A percentile compares a stretch with the other conserved stretches of the same genome.
Evolutionary conservation across 148 eudicot genomes (phyloP).

Genomic region (Amaranthus palmeri): DNA sequence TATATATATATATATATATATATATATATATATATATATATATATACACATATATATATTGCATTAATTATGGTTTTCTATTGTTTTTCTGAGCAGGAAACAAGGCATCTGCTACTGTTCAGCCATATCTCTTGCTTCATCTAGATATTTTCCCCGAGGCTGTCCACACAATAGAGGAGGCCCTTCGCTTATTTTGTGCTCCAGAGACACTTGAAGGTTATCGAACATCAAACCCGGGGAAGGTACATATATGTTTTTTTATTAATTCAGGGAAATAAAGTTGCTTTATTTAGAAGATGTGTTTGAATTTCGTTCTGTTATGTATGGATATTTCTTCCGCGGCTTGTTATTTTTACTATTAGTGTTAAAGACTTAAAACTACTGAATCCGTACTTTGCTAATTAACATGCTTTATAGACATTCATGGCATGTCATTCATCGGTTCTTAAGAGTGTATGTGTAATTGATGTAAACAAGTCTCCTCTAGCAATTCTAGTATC

Average conservation of each 20-base stretch:
- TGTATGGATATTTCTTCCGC: background rate
- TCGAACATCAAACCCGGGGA: slow-evolving; percentile 56
- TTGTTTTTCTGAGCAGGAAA: slow-evolving; percentile 45
- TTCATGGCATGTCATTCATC: background rate
- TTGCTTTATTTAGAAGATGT: background rate
- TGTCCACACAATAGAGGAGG: slow-evolving; percentile 71
- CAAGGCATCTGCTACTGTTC: slow-evolving; percentile 79
- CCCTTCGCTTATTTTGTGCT: slow-evolving; percentile 63
- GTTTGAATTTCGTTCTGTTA: background rate
- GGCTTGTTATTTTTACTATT: too few species aligned
- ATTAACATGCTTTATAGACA: background rate
- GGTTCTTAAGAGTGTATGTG: background rate
- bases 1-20: too few species aligned
- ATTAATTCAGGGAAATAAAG: background rate
- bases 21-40: too few species aligned
- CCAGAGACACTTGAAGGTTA: slow-evolving; percentile 81
- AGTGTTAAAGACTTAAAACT: background rate
- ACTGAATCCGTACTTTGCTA: background rate
- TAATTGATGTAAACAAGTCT: too few species aligned
- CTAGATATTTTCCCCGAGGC: slow-evolving; percentile 68
- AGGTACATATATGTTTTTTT: slow-evolving; percentile 37
- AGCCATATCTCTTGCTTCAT: slow-evolving; percentile 87
- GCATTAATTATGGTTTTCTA: background rate
- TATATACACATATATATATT: too few species aligned
- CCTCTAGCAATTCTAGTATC: background rate